Evolutionary conservation across 495 filamentous ascomycete genomes (phyloP), one percentile per base, ranked within the genome.

Genomic region (Trichoderma virens): DNA sequence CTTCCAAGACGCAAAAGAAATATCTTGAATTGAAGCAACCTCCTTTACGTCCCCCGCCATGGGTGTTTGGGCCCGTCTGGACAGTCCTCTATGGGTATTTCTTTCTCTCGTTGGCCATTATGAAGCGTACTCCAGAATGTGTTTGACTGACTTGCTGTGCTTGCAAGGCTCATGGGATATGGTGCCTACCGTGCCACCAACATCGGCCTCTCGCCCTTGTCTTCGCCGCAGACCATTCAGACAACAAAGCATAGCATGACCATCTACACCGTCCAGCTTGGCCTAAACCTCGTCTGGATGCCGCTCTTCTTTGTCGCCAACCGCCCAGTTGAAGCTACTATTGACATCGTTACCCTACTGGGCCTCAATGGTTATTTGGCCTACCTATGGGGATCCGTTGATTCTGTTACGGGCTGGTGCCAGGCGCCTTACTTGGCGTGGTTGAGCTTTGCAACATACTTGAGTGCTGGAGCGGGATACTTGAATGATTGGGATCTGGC

Each of bases 281-380:
- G 79, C 23, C 75, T 97, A 16, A 97, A 97, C 72, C 76, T 94
- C 23, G 72, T 88, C 59, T 98, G 90, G 91, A 97, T 94, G 91
- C 93, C 93, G 1, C 82, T 97, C 9, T 98, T 97, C 81, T 97
- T 96, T 71, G 81, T 82, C 0, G 67, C 88, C 35, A 82, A 85
- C 43, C 81, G 84, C 28, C 90, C 91, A 3, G 82, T 86, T 64
- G 83, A 85, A 70, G 92, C 92, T 1, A 82, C 92, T 9, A 83
- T 80, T 5, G 90, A 97, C 76, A 87, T 95, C 60, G 77, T 89
- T 2, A 81, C 87, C 1, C 76, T 97, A 13, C 81, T 85, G 1
- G 90, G 86, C 1, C 78, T 86, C 5, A 87, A 88, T 20, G 83
- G 80, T 0, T 89, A 89, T 64, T 67, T 97, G 60, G 82, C 89